Base-by-base conservation (phyloP, 768 basidiomycete genomes). In the Steccherinum ochraceum region DNA sequence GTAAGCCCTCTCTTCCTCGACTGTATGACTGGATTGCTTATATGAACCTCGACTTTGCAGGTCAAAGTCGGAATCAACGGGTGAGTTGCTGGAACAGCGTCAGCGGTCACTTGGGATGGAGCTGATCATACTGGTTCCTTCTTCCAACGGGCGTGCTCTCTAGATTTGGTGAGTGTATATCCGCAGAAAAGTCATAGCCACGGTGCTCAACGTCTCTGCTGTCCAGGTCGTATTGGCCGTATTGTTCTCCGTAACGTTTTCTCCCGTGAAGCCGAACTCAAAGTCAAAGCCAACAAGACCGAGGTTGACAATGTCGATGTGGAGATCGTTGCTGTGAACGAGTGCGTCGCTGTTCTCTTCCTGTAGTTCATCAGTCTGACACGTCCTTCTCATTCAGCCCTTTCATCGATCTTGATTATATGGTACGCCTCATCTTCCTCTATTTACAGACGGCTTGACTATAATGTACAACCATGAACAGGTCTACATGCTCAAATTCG, bases 401-500 rank as follows among this genome's bases (percentile, higher is more conserved):
- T 49, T 99, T 98, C 85, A 97, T 99, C 57, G 84, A 91, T 67
- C 84, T 94, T 60, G 79, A 85, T 2, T 98, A 99, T 83, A 96
- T 98, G 94, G 95, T 87, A 48, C 26, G 79, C 24, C 35, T n/a
- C n/a, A n/a, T 45, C 46, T 40, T 39, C 35, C 39, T 11, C 35
- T 39, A 11, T 39, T n/a, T n/a, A 11, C n/a, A 11, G 11, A 39
- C n/a, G 35, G 11, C n/a, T n/a, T n/a, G n/a, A n/a, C n/a, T n/a
- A n/a, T n/a, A n/a, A n/a, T n/a, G n/a, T n/a, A n/a, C n/a, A n/a
- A n/a, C n/a, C n/a, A n/a, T n/a, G n/a, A n/a, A n/a, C 50, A 91
- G 89, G 87, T 93, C 67, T 96, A 96, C 81, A 93, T 96, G 92
- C 94, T 96, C 88, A 95, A 93, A 77, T 94, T 83, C 66, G 92